Base-by-base conservation (phyloP, 1,139 yeast genomes). In the Candida sp. region DNA sequence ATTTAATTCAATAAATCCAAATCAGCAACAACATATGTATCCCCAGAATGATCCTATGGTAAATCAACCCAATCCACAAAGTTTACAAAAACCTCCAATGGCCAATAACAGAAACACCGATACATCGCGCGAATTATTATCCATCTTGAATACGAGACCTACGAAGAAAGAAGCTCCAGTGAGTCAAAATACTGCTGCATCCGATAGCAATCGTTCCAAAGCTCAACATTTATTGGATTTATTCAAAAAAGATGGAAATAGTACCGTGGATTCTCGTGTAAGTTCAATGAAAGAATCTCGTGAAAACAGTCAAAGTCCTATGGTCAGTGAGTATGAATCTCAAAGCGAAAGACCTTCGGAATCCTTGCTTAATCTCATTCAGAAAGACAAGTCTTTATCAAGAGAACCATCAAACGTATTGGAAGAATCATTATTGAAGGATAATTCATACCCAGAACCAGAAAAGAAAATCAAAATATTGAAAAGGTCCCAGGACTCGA, bases 121-220 rank as follows among this genome's bases (percentile, higher is more conserved):
- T 1, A 72, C 79, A 48, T 74, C 83, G 7, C 77, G 72, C 49
- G 84, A 80, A 45, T 56, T 81, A 19, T 64, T 81, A 46, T 75
- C 81, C 5, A 68, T 81, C 22, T 64, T 81, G 50, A 78, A 71
- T 33, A 61, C 64, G 30, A 62, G 60, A 43, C 59, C 65, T 5
- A 47, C 49, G 3, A 45, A 52, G 43, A 48, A 50, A 36, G 45
- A 42, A 19, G 39, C 38, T 9, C 36, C 39, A 1, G 19, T 29
- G n/a, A 35, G 21, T 15, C 50, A 40, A 39, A 51, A 45, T 39
- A 43, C 49, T 7, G 55, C 51, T 2, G 63, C 60, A 12, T 55
- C 60, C 11, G 61, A 57, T 22, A 65, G 51, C 39, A 66, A 66
- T 40, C 56, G 66, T 39, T 60, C 66, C 0, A 70, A 69, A 45